Evolutionary conservation across 345 rosid genomes (phyloP).

Genomic region (Sisymbrium altissimum): DNA sequence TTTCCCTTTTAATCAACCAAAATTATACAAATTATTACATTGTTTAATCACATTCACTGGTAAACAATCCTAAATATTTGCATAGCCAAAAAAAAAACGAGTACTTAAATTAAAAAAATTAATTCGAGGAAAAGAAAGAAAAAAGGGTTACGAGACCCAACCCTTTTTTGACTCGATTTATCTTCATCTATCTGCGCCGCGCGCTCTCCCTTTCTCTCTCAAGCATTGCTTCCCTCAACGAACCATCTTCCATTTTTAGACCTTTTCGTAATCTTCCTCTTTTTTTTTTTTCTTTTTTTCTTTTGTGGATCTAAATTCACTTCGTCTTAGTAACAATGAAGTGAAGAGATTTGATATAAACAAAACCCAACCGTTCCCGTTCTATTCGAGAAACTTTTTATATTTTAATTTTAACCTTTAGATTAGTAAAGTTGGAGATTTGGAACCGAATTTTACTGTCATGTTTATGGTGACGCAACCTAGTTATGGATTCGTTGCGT

Average conservation of each 20-base stretch:
- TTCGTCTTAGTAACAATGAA: neutral
- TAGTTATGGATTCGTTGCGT: slow-evolving; percentile 14
- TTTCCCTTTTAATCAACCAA: neutral
- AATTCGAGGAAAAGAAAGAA: neutral
- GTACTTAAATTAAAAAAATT: no score
- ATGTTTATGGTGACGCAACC: neutral
- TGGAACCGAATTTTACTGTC: neutral
- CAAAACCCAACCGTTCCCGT: neutral
- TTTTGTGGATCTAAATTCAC: slow-evolving; percentile 15
- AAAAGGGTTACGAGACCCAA: slow-evolving; percentile 1
- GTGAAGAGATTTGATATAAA: slow-evolving; percentile 11
- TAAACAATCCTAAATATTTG: no score
- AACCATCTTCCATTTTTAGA: slow-evolving; percentile 15
- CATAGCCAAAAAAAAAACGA: no score
- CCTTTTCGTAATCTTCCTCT: neutral
- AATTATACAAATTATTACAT: no score
- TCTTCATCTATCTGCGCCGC: slow-evolving; percentile 28
- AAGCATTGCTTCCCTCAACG: neutral
- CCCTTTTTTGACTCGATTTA: neutral
- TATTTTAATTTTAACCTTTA: neutral
- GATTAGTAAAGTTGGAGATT: slow-evolving; percentile 25
- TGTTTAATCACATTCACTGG: no score
- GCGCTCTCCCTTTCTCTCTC: slow-evolving; percentile 3
- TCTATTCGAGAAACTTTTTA: neutral
- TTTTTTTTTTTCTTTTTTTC: neutral